These are phyloP conservation scores for Cordyceps tenuipes DNA, from an alignment of 2,329 filamentous ascomycete genomes.

Conservation along the genomic window DNA sequence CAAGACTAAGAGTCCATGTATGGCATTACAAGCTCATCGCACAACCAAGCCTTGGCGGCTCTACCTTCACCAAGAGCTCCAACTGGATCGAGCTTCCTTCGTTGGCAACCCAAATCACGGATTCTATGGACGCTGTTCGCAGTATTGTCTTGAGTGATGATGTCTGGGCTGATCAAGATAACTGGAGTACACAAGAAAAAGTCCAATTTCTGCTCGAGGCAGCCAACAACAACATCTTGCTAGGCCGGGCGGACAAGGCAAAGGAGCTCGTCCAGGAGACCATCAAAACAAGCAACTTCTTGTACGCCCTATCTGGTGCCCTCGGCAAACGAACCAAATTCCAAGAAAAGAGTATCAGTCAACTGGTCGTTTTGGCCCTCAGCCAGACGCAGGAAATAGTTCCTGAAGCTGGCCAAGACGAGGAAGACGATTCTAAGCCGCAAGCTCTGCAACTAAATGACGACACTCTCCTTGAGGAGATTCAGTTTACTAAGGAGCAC, in stretches of 20 bases:
- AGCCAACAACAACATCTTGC: constrained; percentile 73
- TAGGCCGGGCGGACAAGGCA: constrained; percentile 72
- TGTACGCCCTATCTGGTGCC: constrained; percentile 76
- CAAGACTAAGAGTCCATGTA: constrained; percentile 62
- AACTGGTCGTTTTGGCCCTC: constrained; percentile 83
- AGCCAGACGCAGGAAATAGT: constrained; percentile 43
- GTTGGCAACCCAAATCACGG: constrained; percentile 42
- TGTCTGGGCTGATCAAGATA: constrained; percentile 27
- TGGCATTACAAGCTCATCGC: constrained; percentile 56
- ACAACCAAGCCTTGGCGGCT: constrained; percentile 47
- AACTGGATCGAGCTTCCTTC: constrained; percentile 53
- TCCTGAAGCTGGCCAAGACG: constrained; percentile 10
- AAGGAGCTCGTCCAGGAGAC: constrained; percentile 62
- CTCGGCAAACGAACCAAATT: constrained; percentile 79
- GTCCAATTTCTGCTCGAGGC: constrained; percentile 73
- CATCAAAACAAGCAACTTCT: constrained; percentile 57
- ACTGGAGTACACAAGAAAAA: constrained; percentile 41
- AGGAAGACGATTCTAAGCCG: constrained; percentile 36
- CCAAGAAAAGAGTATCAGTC: constrained; percentile 72
- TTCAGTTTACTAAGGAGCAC: constrained; percentile 61
- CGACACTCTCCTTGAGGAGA: constrained; percentile 83
- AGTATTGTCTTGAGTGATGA: constrained; percentile 27
- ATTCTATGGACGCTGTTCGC: constrained; percentile 34
- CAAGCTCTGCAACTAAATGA: constrained; percentile 75
- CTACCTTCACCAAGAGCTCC: constrained; percentile 46